phyloP scores from a whole-genome alignment of 1,284 basidiomycete genomes.

The Phenoliferia sp. region DNA sequence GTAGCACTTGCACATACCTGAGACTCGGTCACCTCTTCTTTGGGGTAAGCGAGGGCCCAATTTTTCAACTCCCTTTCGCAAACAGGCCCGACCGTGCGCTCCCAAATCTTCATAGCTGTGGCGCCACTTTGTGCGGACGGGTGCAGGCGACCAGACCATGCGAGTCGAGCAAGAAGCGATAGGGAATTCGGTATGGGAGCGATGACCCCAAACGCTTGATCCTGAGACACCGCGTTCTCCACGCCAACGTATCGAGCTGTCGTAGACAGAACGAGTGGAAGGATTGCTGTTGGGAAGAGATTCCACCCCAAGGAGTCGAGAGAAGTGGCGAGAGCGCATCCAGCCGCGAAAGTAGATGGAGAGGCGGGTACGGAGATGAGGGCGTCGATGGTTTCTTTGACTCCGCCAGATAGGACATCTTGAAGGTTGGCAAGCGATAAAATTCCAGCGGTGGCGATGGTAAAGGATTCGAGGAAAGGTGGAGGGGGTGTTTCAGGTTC shows the following conservation, averaged over 20 bases:
- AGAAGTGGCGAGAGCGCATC: slow-evolving; percentile 18
- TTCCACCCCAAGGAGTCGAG: slow-evolving; percentile 24
- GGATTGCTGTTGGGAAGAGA: slow-evolving; percentile 19
- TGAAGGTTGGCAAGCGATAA: slow-evolving; percentile 25
- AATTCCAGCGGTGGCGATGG: slow-evolving; percentile 58
- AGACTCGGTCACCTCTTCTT: slow-evolving; percentile 9
- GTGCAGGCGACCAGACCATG: slow-evolving; percentile 14
- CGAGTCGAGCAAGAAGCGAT: slow-evolving; percentile 20
- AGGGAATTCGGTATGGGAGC: slow-evolving; percentile 18
- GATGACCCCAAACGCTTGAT: slow-evolving; percentile 12
- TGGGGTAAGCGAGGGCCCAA: slow-evolving; percentile 18
- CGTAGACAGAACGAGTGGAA: slow-evolving; percentile 10
- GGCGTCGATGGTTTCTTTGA: slow-evolving; percentile 15
- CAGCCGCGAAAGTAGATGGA: slow-evolving; percentile 15
- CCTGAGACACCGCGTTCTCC: background rate
- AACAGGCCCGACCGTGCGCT: slow-evolving; percentile 10
- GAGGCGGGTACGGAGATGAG: slow-evolving; percentile 9
- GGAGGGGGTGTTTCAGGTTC: background rate
- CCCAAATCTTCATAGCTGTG: slow-evolving; percentile 15
- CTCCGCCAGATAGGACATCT: slow-evolving; percentile 24
- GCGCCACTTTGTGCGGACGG: slow-evolving; percentile 6
- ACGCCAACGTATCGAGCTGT: slow-evolving; percentile 13
- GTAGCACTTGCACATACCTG: slow-evolving; percentile 14
- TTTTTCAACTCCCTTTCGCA: slow-evolving; percentile 6
- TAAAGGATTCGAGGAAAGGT: slow-evolving; percentile 38